A percentile compares a stretch with the other conserved stretches of the same genome.
phyloP scores from a whole-genome alignment of 768 basidiomycete genomes.

The Clavulina sp. region DNA sequence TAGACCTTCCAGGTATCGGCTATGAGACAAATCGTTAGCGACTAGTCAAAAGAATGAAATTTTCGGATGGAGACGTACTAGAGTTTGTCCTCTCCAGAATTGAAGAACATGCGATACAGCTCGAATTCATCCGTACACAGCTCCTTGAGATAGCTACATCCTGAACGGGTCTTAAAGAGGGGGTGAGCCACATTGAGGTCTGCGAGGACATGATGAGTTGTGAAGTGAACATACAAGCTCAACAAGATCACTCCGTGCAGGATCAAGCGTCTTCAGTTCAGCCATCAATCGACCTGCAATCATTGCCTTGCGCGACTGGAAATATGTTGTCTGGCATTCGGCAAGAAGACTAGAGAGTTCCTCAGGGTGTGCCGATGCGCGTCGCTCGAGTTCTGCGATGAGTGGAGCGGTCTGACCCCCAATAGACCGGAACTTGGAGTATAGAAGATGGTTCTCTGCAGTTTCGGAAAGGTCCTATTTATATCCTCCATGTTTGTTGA shows the following conservation, averaged over 20 bases:
- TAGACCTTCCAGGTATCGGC: slow-evolving; percentile 74
- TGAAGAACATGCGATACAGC: slow-evolving; percentile 73
- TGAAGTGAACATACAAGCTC: slow-evolving; percentile 41
- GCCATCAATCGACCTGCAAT: slow-evolving; percentile 56
- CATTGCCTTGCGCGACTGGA: slow-evolving; percentile 51
- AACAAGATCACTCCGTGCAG: slow-evolving; percentile 63
- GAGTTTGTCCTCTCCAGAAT: slow-evolving; percentile 57
- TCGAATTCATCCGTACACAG: slow-evolving; percentile 81
- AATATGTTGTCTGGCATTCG: slow-evolving; percentile 81
- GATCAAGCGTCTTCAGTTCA: slow-evolving; percentile 73
- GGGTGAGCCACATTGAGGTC: background rate
- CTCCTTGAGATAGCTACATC: slow-evolving; percentile 85
- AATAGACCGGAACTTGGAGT: slow-evolving; percentile 69
- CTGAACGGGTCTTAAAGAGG: slow-evolving; percentile 76
- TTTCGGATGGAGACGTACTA: slow-evolving; percentile 34
- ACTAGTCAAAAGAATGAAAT: slow-evolving; percentile 3
- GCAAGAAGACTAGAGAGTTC: slow-evolving; percentile 62
- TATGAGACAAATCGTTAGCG: slow-evolving; percentile 18
- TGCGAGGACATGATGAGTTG: background rate
- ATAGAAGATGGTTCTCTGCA: slow-evolving; percentile 70
- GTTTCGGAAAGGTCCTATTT: slow-evolving; percentile 57
- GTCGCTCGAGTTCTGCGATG: slow-evolving; percentile 68
- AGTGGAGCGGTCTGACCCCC: slow-evolving; percentile 58
- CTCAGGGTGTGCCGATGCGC: slow-evolving; percentile 60
- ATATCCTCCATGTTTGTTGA: background rate